Percentiles rank a stretch among this genome's conserved stretches.
These are phyloP conservation scores for Yamadazyma paraphyllophila DNA, from an alignment of 805 yeast species.

Conservation along the genomic window DNA sequence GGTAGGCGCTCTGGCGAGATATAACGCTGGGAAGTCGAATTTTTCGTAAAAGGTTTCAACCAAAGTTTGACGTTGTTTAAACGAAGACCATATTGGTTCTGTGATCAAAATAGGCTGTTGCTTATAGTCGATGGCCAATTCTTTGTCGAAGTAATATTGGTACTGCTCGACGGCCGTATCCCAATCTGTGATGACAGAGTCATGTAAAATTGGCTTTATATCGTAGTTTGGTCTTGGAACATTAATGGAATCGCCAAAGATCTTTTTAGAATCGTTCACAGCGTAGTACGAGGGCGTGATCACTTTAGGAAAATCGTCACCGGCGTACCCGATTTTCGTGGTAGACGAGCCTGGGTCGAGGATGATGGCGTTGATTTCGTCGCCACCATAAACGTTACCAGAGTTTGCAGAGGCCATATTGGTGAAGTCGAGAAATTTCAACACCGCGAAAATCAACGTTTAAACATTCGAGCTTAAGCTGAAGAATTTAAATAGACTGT, in stretches of 20 bases:
- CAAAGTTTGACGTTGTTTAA: constrained; percentile 61
- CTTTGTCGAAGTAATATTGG: constrained; percentile 53
- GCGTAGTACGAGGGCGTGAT: constrained; percentile 68
- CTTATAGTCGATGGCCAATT: constrained; percentile 49
- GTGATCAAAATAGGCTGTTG: constrained; percentile 80
- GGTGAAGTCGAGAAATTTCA: neutral
- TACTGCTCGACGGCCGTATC: constrained; percentile 79
- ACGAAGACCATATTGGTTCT: constrained; percentile 84
- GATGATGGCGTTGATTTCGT: constrained; percentile 89
- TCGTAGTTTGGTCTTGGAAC: constrained; percentile 52
- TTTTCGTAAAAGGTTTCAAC: constrained; percentile 71
- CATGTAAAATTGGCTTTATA: constrained; percentile 56
- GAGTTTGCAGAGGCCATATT: constrained; percentile 2
- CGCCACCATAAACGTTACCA: constrained; percentile 41
- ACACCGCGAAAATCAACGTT: neutral
- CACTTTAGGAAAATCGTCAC: constrained; percentile 82
- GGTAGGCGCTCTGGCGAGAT: constrained; percentile 78
- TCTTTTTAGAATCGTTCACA: constrained; percentile 16
- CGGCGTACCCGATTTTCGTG: constrained; percentile 88
- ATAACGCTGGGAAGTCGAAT: constrained; percentile 75
- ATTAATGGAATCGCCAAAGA: constrained; percentile 44
- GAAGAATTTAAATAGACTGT: neutral
- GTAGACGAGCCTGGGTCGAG: constrained; percentile 85
- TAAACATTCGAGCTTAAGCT: neutral
- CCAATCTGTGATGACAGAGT: constrained; percentile 76